Percentiles rank a stretch among this genome's conserved stretches.
Conservation (phyloP, 2,329 filamentous ascomycete species). For the Calonectria ilicicola region DNA sequence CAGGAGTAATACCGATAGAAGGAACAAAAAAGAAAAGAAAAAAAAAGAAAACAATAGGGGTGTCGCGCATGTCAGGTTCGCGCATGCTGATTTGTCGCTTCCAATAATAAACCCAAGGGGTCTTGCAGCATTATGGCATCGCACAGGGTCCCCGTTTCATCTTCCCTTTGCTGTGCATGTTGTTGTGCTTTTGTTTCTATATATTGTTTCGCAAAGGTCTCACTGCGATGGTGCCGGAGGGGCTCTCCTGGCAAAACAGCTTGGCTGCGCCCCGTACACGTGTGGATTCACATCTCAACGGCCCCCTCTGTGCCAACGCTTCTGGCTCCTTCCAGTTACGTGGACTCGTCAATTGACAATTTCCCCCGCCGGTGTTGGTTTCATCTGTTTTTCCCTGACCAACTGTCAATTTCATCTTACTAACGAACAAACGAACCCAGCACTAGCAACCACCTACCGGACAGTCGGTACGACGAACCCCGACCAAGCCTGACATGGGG, state of each 20-base stretch:
- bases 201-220: background rate
- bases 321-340: background rate
- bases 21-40: background rate
- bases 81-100: background rate
- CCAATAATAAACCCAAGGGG: background rate
- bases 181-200: slow-evolving; percentile 3
- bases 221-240: background rate
- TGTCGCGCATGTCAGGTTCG: background rate
- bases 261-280: background rate
- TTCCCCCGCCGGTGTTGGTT: background rate
- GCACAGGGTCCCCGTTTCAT: background rate
- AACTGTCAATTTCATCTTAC: background rate
- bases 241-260: background rate
- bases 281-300: background rate
- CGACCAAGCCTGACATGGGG: background rate
- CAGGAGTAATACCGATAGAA: background rate
- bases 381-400: background rate
- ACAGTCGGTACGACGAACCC: background rate
- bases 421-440: background rate
- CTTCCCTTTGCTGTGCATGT: background rate
- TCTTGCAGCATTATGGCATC: background rate
- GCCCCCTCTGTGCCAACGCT: background rate
- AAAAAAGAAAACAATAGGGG: background rate
- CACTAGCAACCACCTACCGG: background rate
- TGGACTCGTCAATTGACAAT: background rate